Evolutionary conservation across 192 early-diverging fungal species (phyloP).

Genomic region (Umbelopsis ramanniana): DNA sequence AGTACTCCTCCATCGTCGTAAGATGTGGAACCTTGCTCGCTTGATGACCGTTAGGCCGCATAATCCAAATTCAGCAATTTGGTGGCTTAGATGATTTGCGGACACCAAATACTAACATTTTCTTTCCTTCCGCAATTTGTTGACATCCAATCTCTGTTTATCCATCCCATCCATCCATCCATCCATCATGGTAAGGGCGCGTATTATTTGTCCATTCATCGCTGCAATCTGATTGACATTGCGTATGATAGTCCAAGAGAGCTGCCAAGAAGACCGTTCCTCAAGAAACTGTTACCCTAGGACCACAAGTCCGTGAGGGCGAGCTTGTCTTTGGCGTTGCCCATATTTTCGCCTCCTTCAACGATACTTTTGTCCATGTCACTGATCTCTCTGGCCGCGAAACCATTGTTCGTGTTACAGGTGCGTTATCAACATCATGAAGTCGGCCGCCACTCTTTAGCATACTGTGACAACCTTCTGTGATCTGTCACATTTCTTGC

Average conservation of each 20-base stretch:
- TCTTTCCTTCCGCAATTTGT: neutral
- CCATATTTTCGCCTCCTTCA: constrained; percentile 99
- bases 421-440: constrained; percentile 51
- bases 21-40: no score
- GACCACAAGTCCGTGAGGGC: constrained; percentile 96
- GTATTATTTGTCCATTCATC: neutral
- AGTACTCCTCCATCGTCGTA: no score
- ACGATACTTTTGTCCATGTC: constrained; percentile 99
- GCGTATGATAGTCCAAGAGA: constrained; percentile 37
- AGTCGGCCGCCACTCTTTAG: neutral
- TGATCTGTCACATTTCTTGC: neutral
- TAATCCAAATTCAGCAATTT: neutral
- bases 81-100: neutral
- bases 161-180: constrained; percentile 16
- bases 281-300: constrained; percentile 89
- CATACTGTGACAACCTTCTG: neutral
- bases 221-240: neutral
- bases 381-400: constrained; percentile 99
- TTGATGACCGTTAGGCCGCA: no score
- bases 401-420: constrained; percentile 98
- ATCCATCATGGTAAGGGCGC: constrained; percentile 1
- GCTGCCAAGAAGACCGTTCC: constrained; percentile 29
- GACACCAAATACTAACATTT: neutral
- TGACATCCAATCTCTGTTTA: neutral
- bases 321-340: constrained; percentile 99